These are phyloP conservation scores for Cordyceps farinosa DNA, from an alignment of 2,329 filamentous ascomycete species.

Conservation along the genomic window DNA sequence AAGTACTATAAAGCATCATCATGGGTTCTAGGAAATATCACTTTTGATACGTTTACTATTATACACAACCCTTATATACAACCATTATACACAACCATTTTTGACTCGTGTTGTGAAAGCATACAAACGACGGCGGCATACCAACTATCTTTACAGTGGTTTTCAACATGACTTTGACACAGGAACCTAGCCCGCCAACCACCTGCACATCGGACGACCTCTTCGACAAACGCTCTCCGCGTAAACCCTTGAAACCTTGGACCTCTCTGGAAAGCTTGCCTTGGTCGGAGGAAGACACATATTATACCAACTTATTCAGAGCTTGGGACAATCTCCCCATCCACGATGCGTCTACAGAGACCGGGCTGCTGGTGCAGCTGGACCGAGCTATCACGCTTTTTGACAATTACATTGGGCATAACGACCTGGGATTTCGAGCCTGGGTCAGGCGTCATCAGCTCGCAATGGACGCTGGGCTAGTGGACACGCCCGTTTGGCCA, in stretches of 20 bases:
- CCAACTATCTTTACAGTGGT: neutral
- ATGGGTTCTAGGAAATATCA: neutral
- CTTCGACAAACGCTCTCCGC: neutral
- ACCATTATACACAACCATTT: neutral
- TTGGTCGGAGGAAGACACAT: slow-evolving; percentile 6
- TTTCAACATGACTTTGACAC: neutral
- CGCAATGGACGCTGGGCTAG: slow-evolving; percentile 23
- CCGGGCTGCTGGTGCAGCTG: slow-evolving; percentile 20
- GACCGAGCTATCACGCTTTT: slow-evolving; percentile 25
- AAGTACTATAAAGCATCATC: neutral
- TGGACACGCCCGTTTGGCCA: slow-evolving; percentile 18
- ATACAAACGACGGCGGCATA: neutral
- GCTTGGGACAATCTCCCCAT: slow-evolving; percentile 14
- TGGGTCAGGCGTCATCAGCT: slow-evolving; percentile 24
- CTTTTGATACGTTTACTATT: no score
- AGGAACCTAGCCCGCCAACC: neutral
- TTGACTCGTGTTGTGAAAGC: neutral
- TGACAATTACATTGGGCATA: slow-evolving; percentile 24
- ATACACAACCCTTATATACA: neutral
- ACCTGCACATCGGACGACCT: neutral
- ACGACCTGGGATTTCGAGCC: slow-evolving; percentile 23
- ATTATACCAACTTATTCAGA: slow-evolving; percentile 15
- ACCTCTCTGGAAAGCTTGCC: neutral
- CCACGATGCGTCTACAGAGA: slow-evolving; percentile 14
- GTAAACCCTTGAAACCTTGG: neutral